phyloP scores from a whole-genome alignment of 2,329 filamentous ascomycete genomes.

The Arthroderma sp. region DNA sequence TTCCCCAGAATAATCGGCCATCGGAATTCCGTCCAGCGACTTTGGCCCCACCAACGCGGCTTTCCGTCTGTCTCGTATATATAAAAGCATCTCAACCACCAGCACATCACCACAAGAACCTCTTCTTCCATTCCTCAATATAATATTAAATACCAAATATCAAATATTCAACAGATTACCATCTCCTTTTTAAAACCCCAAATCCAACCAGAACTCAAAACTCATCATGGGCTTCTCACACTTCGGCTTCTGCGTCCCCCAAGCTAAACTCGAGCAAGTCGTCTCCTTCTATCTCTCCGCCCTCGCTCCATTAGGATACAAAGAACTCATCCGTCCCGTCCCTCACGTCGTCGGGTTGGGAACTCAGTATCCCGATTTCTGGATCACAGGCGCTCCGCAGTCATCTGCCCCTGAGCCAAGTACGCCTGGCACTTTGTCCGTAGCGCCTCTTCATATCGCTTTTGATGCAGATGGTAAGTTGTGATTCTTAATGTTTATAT shows the following conservation, averaged over 20 bases:
- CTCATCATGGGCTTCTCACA: constrained; percentile 28
- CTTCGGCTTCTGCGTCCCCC: constrained; percentile 15
- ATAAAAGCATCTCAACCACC: too few species aligned
- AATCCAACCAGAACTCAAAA: not conserved
- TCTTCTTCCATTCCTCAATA: not conserved
- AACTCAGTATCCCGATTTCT: constrained; percentile 18
- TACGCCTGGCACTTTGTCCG: too few species aligned
- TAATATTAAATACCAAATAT: not conserved
- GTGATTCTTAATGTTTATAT: not conserved
- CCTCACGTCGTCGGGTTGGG: constrained; percentile 18
- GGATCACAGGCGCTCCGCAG: constrained; percentile 11
- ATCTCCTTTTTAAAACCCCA: not conserved
- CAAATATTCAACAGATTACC: not conserved
- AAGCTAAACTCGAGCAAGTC: constrained; percentile 17
- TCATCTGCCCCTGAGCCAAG: not conserved
- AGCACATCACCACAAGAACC: too few species aligned
- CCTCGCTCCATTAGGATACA: constrained; percentile 18
- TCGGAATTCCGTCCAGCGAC: too few species aligned
- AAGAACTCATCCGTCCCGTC: constrained; percentile 17
- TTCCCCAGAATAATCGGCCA: too few species aligned
- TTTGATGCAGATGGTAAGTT: constrained; percentile 15
- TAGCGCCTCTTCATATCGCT: constrained; percentile 13
- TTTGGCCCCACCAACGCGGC: too few species aligned
- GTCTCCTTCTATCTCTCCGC: constrained; percentile 19
- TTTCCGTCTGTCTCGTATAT: too few species aligned